These are phyloP conservation scores for Discostella pseudostelligera DNA, from an alignment of 108 stramenopile species.

Conservation along the genomic window DNA sequence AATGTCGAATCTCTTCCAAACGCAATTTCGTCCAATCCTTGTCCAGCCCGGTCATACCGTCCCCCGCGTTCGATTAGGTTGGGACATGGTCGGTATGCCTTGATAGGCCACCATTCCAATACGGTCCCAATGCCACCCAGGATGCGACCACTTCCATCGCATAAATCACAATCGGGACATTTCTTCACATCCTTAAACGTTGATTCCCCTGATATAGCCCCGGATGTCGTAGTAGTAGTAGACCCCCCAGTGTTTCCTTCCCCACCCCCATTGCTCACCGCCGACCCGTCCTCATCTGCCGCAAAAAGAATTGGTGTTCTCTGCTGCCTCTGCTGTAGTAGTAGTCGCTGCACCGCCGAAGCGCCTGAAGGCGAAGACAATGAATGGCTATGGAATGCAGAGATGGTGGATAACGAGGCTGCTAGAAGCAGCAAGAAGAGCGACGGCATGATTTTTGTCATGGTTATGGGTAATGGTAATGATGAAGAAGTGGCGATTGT, in stretches of 20 bases:
- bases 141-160: conserved; percentile 82
- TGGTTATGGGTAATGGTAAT: no score
- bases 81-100: conserved; percentile 88
- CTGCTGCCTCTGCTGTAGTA: no score
- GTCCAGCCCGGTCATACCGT: conserved; percentile 65
- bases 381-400: no score
- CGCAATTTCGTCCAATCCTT: conserved; percentile 84
- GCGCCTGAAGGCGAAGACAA: no score
- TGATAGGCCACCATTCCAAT: conserved; percentile 84
- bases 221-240: not conserved
- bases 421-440: no score
- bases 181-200: conserved; percentile 40
- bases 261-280: no score
- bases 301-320: not conserved
- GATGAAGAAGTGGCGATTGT: no score
- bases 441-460: no score
- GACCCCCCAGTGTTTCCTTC: no score
- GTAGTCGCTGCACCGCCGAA: not conserved
- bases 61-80: conserved; percentile 81
- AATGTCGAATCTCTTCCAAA: conserved; percentile 74
- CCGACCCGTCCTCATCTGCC: not conserved
- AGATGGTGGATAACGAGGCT: not conserved
- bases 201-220: not conserved
- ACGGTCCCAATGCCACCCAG: conserved; percentile 76
- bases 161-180: conserved; percentile 80